These are phyloP conservation scores for Inga leiocalycina DNA, from an alignment of 306 rosid species.

Conservation along the genomic window DNA sequence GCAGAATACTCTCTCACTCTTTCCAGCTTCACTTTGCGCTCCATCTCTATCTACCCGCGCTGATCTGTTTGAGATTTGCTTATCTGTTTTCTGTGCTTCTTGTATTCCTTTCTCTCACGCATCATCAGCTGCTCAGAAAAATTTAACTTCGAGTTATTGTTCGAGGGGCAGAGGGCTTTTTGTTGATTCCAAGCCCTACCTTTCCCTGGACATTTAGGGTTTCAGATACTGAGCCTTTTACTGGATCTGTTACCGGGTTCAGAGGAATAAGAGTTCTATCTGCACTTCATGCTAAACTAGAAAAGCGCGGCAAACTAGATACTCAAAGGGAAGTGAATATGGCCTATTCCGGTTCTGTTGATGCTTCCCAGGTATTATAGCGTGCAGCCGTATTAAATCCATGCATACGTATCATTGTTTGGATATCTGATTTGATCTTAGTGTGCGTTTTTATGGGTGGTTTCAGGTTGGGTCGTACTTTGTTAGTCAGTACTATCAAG, in stretches of 20 bases:
- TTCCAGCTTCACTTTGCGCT: not conserved
- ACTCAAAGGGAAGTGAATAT: constrained; percentile 31
- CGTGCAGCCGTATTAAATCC: not conserved
- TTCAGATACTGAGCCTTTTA: constrained; percentile 9
- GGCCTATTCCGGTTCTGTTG: constrained; percentile 55
- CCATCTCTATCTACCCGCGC: not conserved
- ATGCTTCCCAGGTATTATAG: constrained; percentile 61
- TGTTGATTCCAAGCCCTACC: constrained; percentile 1
- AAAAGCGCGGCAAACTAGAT: not conserved
- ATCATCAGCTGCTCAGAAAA: not conserved
- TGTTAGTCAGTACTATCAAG: constrained; percentile 69
- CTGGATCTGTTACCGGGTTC: constrained; percentile 40
- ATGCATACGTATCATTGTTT: not conserved
- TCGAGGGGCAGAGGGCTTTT: not conserved
- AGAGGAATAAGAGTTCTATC: not conserved
- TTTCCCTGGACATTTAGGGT: constrained; percentile 36
- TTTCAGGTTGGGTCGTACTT: constrained; percentile 78
- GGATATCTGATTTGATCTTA: not conserved
- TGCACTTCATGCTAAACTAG: constrained; percentile 39
- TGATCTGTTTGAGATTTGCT: constrained; percentile 23
- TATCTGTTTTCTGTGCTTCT: not conserved
- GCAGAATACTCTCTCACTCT: constrained; percentile 14
- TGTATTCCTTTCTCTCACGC: not conserved
- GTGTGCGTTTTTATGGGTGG: not conserved
- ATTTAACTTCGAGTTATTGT: not conserved